Conservation (phyloP, 1,284 basidiomycete species). For the Schizophyllum commune region DNA sequence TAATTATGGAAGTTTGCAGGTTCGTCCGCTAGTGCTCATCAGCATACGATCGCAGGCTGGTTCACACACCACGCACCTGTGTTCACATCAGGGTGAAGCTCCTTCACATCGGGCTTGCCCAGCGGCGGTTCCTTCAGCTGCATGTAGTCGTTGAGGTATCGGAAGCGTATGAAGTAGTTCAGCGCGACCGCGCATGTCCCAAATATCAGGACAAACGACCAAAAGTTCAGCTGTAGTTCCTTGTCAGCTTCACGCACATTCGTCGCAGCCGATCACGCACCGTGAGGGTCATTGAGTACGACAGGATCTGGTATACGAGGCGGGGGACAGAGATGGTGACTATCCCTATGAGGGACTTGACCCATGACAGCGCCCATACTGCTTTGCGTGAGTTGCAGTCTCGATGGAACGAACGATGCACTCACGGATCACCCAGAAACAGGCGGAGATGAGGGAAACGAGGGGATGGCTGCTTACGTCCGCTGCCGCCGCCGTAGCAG, state of each 20-base stretch:
- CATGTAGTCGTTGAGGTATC: conserved; percentile 71
- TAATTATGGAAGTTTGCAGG: conserved; percentile 86
- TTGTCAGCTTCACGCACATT: conserved; percentile 3
- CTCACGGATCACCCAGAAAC: conserved; percentile 73
- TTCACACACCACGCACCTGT: conserved; percentile 28
- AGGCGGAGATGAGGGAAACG: conserved; percentile 72
- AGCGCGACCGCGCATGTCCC: conserved; percentile 55
- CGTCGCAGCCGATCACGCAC: conserved; percentile 30
- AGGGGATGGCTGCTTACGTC: conserved; percentile 38
- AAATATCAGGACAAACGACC: conserved; percentile 78
- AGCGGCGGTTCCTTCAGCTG: conserved; percentile 82
- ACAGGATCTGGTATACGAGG: conserved; percentile 69
- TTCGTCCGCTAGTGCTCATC: conserved; percentile 34
- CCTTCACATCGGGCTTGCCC: conserved; percentile 69
- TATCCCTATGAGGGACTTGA: conserved; percentile 64
- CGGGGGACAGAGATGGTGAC: conserved; percentile 76
- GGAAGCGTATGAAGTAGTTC: conserved; percentile 82
- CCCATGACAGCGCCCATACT: conserved; percentile 81
- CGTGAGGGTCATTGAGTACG: conserved; percentile 84
- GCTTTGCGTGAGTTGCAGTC: conserved; percentile 3
- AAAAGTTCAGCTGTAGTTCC: conserved; percentile 69
- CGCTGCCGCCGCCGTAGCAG: background rate
- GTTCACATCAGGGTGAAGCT: conserved; percentile 85
- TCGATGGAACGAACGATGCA: conserved; percentile 23
- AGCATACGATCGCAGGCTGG: background rate